Evolutionary conservation across 202 grass and related monocot species (phyloP).

Genomic region (Brachypodium distachyon): DNA sequence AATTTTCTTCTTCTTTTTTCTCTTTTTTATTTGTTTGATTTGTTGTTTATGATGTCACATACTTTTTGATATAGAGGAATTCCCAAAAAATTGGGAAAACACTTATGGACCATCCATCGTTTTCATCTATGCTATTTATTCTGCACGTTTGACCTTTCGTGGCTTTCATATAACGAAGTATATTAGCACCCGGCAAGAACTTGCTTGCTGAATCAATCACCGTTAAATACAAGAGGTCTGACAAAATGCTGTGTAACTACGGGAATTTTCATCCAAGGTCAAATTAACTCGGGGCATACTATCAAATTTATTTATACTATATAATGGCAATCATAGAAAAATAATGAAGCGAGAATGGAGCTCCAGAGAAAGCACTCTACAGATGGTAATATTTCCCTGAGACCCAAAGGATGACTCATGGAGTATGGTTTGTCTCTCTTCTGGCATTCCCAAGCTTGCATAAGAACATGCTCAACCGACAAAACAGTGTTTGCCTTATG

Average conservation of each 20-base stretch:
- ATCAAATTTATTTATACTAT: too few relatives aligned
- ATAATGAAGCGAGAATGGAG: too few relatives aligned
- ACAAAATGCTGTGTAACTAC: too few relatives aligned
- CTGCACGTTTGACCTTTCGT: not conserved
- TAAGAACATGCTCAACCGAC: not conserved
- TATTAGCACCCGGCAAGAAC: not conserved
- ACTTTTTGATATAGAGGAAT: slow-evolving; percentile 21
- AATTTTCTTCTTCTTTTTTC: not conserved
- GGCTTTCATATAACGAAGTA: not conserved
- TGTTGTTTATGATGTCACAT: slow-evolving; percentile 21
- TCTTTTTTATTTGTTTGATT: slow-evolving; percentile 21
- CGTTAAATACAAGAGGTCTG: too few relatives aligned
- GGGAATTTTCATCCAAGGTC: too few relatives aligned
- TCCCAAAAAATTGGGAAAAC: not conserved
- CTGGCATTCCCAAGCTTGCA: too few relatives aligned
- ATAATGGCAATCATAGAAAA: too few relatives aligned
- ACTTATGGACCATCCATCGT: not conserved
- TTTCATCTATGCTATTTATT: not conserved
- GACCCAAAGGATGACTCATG: not conserved
- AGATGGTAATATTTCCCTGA: too few relatives aligned
- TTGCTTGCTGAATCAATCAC: not conserved
- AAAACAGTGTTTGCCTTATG: too few relatives aligned
- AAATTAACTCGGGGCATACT: too few relatives aligned
- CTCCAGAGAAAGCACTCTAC: too few relatives aligned
- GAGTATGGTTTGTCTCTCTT: too few relatives aligned